Percentiles rank a stretch among this genome's conserved stretches.
Evolutionary conservation across 164 flowering plant genomes (phyloP).

Genomic region (Berberis thunbergii): DNA sequence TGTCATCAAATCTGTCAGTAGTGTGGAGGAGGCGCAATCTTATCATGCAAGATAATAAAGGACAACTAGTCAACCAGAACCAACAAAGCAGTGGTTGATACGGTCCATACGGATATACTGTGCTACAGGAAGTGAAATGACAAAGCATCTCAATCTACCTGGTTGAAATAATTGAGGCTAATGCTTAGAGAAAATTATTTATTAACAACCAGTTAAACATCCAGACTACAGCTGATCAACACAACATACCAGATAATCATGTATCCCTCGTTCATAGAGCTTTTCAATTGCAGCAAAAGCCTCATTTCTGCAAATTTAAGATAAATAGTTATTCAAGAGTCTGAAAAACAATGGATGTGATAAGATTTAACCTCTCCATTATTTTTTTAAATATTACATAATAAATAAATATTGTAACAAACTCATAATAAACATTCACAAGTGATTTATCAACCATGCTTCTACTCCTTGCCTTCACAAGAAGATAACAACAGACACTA

Average conservation of each 20-base stretch:
- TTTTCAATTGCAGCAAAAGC: slow-evolving; percentile 39
- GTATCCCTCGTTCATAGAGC: slow-evolving; percentile 69
- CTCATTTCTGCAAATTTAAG: slow-evolving; percentile 41
- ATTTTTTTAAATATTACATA: no score
- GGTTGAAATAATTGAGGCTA: not conserved
- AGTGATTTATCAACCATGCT: not conserved
- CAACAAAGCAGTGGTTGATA: not conserved
- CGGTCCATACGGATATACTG: not conserved
- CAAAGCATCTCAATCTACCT: no score
- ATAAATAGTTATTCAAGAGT: not conserved
- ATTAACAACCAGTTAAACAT: not conserved
- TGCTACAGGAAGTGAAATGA: not conserved
- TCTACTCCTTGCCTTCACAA: not conserved
- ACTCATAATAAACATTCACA: no score
- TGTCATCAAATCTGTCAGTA: no score
- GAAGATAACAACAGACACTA: not conserved
- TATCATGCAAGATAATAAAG: no score
- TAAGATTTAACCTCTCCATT: no score
- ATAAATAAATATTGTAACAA: no score
- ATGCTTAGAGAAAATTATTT: not conserved
- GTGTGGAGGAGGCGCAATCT: no score
- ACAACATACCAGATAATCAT: slow-evolving; percentile 73
- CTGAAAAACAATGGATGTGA: not conserved
- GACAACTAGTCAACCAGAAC: no score
- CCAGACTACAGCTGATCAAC: not conserved